These are phyloP conservation scores for Aureobasidium sp. DNA, from an alignment of 2,329 filamentous ascomycete genomes.

Conservation along the genomic window DNA sequence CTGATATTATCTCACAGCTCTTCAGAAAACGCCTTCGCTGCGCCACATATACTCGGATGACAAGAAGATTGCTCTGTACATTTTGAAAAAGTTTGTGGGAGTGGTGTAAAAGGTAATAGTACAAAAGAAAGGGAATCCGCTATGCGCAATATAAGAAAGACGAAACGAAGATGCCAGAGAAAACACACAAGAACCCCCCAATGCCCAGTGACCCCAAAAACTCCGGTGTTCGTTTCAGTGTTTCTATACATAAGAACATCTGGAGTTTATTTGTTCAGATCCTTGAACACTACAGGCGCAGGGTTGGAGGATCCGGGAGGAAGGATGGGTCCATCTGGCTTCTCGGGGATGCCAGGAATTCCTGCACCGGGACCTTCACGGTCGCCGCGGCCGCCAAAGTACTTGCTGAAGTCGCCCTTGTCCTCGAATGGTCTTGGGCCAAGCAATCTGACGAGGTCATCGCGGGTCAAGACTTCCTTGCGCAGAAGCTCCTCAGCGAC, in stretches of 20 bases:
- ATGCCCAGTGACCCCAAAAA: not conserved
- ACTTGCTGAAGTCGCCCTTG: conserved; percentile 84
- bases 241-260: not conserved
- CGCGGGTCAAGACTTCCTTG: conserved; percentile 85
- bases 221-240: not conserved
- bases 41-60: not conserved
- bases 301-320: conserved; percentile 14
- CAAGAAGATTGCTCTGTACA: not conserved
- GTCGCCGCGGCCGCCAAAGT: conserved; percentile 53
- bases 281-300: conserved; percentile 17
- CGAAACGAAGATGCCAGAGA: not conserved
- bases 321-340: conserved; percentile 13
- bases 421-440: conserved; percentile 81
- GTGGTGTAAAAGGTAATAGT: not conserved
- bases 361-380: conserved; percentile 36
- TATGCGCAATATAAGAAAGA: conserved; percentile 11
- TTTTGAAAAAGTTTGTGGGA: not conserved
- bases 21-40: not conserved
- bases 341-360: conserved; percentile 13
- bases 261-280: conserved; percentile 1
- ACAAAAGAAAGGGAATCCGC: conserved; percentile 14
- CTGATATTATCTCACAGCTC: not conserved
- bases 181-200: not conserved
- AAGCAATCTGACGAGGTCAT: conserved; percentile 85
- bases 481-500: conserved; percentile 86